phyloP scores from a whole-genome alignment of 768 basidiomycete genomes.

The Termitomyces sp. region DNA sequence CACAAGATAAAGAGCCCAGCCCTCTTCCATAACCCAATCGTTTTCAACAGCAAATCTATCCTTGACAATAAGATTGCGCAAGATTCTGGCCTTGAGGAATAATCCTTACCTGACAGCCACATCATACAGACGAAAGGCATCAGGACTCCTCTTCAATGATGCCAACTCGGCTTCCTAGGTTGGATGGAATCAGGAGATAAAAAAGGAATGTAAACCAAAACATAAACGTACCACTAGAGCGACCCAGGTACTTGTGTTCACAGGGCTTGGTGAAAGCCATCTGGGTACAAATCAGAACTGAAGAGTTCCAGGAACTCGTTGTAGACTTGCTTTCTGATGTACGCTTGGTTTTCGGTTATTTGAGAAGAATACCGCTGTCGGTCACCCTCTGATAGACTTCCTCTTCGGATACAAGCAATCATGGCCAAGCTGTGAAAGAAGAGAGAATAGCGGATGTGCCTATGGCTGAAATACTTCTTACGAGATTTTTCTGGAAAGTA shows the following conservation, averaged over 20 bases:
- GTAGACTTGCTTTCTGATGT: constrained; percentile 50
- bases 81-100: neutral
- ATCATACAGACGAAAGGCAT: constrained; percentile 67
- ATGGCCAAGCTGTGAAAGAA: constrained; percentile 73
- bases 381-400: constrained; percentile 30
- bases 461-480: constrained; percentile 41
- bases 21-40: constrained; percentile 73
- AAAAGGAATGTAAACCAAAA: neutral
- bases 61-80: neutral
- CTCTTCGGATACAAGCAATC: constrained; percentile 54
- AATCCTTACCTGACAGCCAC: constrained; percentile 56
- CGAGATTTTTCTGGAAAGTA: neutral
- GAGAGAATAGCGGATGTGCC: constrained; percentile 63
- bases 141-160: constrained; percentile 49
- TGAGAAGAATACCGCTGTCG: constrained; percentile 49
- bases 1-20: constrained; percentile 64
- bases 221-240: constrained; percentile 53
- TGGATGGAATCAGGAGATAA: neutral
- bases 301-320: neutral
- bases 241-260: constrained; percentile 68
- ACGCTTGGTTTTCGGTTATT: constrained; percentile 56
- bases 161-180: constrained; percentile 70
- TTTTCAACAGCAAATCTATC: constrained; percentile 59
- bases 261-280: constrained; percentile 69
- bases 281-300: constrained; percentile 28